Evolutionary conservation across 2,329 filamentous ascomycete species (phyloP).

Genomic region (Aspergillus transmontanensis): DNA sequence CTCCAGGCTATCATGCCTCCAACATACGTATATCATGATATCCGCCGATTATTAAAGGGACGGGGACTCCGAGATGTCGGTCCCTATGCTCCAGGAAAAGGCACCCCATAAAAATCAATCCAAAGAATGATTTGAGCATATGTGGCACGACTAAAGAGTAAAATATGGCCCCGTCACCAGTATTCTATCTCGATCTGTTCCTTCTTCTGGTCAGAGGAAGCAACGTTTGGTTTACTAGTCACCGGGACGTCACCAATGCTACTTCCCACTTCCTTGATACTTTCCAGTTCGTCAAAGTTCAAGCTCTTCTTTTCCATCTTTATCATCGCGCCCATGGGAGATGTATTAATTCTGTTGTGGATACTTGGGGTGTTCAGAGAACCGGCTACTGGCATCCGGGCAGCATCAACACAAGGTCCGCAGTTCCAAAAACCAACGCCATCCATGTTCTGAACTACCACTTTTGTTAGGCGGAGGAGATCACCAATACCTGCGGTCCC

Average conservation of each 20-base stretch:
- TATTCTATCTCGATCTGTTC: constrained; percentile 11
- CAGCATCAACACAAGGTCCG: constrained; percentile 10
- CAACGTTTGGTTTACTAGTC: neutral
- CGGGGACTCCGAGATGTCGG: neutral
- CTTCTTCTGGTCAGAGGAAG: neutral
- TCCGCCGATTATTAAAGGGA: neutral
- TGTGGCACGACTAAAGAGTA: neutral
- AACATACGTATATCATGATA: neutral
- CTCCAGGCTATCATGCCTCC: neutral
- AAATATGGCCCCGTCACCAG: constrained; percentile 7
- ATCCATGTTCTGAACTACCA: constrained; percentile 41
- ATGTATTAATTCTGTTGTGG: neutral
- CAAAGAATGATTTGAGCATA: neutral
- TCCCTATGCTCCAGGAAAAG: neutral
- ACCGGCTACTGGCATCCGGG: neutral
- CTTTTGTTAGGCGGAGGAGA: constrained; percentile 35
- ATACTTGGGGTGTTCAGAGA: neutral
- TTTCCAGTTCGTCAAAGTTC: constrained; percentile 22
- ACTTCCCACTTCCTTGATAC: constrained; percentile 26
- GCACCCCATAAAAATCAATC: neutral
- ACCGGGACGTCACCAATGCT: neutral
- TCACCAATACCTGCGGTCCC: constrained; percentile 29
- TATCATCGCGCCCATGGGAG: neutral
- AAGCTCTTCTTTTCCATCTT: constrained; percentile 11
- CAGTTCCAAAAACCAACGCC: constrained; percentile 36